phyloP scores from a whole-genome alignment of 2,329 filamentous ascomycete genomes.

The Hypoxylon sp. region DNA sequence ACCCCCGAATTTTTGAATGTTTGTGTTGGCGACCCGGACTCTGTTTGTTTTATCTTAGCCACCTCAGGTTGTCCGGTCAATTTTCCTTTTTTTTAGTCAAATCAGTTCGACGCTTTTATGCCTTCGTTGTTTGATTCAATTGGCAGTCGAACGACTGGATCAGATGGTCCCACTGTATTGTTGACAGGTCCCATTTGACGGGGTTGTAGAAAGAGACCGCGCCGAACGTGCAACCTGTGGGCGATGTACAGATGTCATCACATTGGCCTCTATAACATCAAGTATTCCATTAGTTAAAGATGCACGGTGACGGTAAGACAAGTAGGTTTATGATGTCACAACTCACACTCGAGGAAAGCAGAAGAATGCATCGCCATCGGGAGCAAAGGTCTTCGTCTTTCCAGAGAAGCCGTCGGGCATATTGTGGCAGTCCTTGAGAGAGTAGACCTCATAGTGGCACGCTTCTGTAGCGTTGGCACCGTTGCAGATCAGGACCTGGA shows the following conservation, averaged over 20 bases:
- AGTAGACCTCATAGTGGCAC: slow-evolving; percentile 61
- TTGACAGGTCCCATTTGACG: slow-evolving; percentile 62
- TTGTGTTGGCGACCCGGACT: slow-evolving; percentile 6
- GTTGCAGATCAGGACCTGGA: slow-evolving; percentile 64
- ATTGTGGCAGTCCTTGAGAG: slow-evolving; percentile 61
- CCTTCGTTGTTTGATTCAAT: slow-evolving; percentile 47
- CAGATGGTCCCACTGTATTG: slow-evolving; percentile 60
- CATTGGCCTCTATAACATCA: slow-evolving; percentile 54
- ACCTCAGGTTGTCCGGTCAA: not conserved
- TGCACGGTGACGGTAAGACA: not conserved
- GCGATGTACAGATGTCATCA: slow-evolving; percentile 61
- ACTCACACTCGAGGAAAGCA: slow-evolving; percentile 61
- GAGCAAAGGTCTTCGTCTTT: slow-evolving; percentile 64
- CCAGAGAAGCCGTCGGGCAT: slow-evolving; percentile 57
- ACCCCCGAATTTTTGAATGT: not conserved
- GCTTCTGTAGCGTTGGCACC: slow-evolving; percentile 63
- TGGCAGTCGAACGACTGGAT: slow-evolving; percentile 57
- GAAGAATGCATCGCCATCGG: slow-evolving; percentile 62
- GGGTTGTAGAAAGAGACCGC: slow-evolving; percentile 60
- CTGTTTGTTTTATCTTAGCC: slow-evolving; percentile 17
- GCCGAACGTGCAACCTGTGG: slow-evolving; percentile 66
- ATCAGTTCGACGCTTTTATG: slow-evolving; percentile 20
- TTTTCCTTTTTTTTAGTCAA: not conserved
- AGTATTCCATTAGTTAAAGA: slow-evolving; percentile 15
- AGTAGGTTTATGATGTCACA: not conserved